Base-by-base conservation (phyloP, 441 rosid genomes). In the Adansonia madagascariensis region DNA sequence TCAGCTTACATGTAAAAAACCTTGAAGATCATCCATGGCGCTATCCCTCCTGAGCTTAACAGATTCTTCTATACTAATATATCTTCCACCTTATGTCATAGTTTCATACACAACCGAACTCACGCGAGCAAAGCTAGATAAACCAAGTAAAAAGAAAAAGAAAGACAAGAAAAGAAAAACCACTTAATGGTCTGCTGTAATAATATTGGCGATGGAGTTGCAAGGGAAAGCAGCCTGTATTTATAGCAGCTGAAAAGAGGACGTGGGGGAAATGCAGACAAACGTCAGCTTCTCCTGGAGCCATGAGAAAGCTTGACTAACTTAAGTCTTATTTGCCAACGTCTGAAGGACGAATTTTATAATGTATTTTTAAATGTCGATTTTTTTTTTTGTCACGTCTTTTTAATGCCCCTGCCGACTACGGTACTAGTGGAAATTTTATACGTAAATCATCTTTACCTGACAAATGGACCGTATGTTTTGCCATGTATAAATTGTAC, bases 1-100 rank as follows among this genome's bases (percentile, higher is more conserved):
- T 70, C 55, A 47, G 1, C 71, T 20, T 7, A 75, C 43, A 50
- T 12, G 63, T 62, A 5, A 8, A 20, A 6, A 57, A n/a, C 24
- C 20, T 8, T 24, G 9, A 18, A 43, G 73, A 63, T 78, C 47
- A 53, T 79, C 79, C 49, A 78, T 83, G 98, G 94, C 92, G 98
- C 77, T 75, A 75, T 75, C 77, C 77, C 77, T 75, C 77, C 78
- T 75, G 71, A 75, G 77, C 77, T 75, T 75, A 63, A 75, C 49
- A 75, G 77, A 62, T 63, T 75, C 77, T 75, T 75, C 77, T 7
- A 4, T 49, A 31, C 77, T 63, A 44, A 14, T 14, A 47, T 47
- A 47, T 61, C 43, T 61, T 61, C 66, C 4, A 11, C 35, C 18
- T 57, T 22, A 22, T 8, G 6, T 61, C 43, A 61, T 7, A 14